Evolutionary conservation across 169 alveolate species (phyloP), one percentile per base, ranked within the genome.

Genomic region (Cryptosporidium tyzzeri): DNA sequence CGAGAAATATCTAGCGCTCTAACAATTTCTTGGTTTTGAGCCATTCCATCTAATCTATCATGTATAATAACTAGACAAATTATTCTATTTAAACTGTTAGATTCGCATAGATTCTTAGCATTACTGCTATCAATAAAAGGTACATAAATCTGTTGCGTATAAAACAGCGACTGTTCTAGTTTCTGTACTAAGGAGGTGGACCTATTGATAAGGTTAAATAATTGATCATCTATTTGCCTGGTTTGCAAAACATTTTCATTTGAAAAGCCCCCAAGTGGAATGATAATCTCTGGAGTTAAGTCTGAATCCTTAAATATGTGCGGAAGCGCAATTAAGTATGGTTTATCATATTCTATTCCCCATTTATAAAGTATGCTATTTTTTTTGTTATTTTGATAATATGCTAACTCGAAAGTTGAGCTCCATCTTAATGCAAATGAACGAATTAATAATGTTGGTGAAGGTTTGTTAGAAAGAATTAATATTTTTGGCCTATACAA

Each of bases 351-450:
- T 2, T 26, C 67, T n/a, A 80, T 23, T 2, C 75, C 75, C 71
- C 71, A 67, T 14, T 18, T 18, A 5, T 61, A 18, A 18, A 41
- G 50, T 18, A 39, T 37, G 10, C 1, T 41, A 16, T 23, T 23
- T 26, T 50, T 23, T 23, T 23, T 44, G 23, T 39, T 58, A 29
- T 44, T 65, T 18, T 41, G 35, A 59, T 44, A 23, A 65, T 62
- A 80, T 29, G 80, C 75, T 62, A 80, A 80, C 23, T 80, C 89
- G 37, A 80, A 80, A 45, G 62, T 39, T 44, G 89, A 23, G 3
- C 65, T 44, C 89, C 89, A 80, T 39, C 44, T 80, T 39, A 80
- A 67, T n/a, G 89, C 80, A 26, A 44, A 39, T 59, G 89, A 80
- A 23, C 75, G 73, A 39, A 80, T 80, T 21, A 62, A 4, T 44